Evolutionary conservation across 495 filamentous ascomycete genomes (phyloP), one percentile per base, ranked within the genome.

Genomic region (Aspergillus bridgeri): DNA sequence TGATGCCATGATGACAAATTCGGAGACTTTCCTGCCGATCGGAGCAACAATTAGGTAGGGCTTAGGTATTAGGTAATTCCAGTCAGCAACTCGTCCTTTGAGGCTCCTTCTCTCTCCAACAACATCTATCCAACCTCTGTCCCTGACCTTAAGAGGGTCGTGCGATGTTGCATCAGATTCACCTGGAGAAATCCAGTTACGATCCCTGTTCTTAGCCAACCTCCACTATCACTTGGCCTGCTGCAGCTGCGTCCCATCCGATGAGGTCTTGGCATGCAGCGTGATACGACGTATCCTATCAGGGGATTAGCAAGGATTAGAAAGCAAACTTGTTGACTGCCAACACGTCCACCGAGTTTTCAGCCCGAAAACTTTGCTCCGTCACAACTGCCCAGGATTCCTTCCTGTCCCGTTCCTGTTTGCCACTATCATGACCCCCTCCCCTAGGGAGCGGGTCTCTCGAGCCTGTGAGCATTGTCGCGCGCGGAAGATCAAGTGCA

Each of bases 401-500:
- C 3, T 38, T 13, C 33, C 5, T 38, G 33, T 15, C 7, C 33
- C 25, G 25, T 27, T 27, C 25, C 25, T 4, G 25, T n/a, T n/a
- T n/a, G 25, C 25, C 25, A 27, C 29, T 33, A 54, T 29, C 2
- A 54, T 54, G 57, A 49, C 44, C 20, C 50, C 57, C 17, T 51
- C 48, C 29, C 59, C 59, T 7, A 25, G 54, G 27, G 53, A 56
- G 27, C 54, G 60, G 6, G 51, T 54, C 47, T 18, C 60, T 13
- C 48, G 60, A 23, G 54, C 60, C 33, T 77, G 74, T 58, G 57
- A 63, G 6, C 65, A 63, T 8, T 77, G 74, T 48, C 52, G 73
- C 9, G 38, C 51, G 22, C 65, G 73, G 1, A 77, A 77, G 42
- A 58, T 74, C 42, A 66, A 68, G 11, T 76, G 74, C 54, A 59